Base-by-base conservation (phyloP, 768 basidiomycete species). In the Collybia mongolica region DNA sequence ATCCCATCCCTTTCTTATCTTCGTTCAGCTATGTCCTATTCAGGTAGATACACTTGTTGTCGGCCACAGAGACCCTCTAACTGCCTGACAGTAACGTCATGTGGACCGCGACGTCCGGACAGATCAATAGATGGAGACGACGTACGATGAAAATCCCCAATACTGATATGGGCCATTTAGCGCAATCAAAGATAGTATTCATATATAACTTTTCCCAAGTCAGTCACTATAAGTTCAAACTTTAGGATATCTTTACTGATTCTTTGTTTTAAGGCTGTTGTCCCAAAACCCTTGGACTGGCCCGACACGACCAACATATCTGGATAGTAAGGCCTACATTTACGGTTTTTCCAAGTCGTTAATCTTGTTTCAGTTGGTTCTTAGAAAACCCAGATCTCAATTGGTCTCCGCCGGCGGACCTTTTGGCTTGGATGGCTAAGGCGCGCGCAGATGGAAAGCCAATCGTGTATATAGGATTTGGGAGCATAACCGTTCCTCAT, bases 251-350 rank as follows among this genome's bases (percentile, higher is more conserved):
- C n/a, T 38, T 36, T n/a, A 11, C 23, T 26, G 17, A 24, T 28
- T 39, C 38, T 38, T 6, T 5, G 12, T 26, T 15, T 52, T 20
- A 47, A 75, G 66, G 74, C 76, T 24, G 82, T 87, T 12, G 84
- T 87, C 1, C 81, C 83, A 1, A 83, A 83, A 60, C 85, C 85
- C n/a, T 65, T 86, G 11, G 84, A 86, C 58, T 86, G 84, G 83
- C 75, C 77, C 37, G 83, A 84, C 54, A 72, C 76, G 5, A 82
- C 73, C 4, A 69, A 66, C 14, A 66, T 82, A n/a, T 77, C 79
- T 22, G 81, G 81, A 67, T 81, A 82, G 78, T 80, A 46, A 56
- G 77, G 69, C 15, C 38, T 41, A 12, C 14, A 12, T 32, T 29
- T 17, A 23, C 19, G 18, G n/a, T 22, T 19, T 37, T 40, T 35